Evolutionary conservation across 1,139 yeast genomes (phyloP), one percentile per base, ranked within the genome.

Genomic region (Pichia sp.): DNA sequence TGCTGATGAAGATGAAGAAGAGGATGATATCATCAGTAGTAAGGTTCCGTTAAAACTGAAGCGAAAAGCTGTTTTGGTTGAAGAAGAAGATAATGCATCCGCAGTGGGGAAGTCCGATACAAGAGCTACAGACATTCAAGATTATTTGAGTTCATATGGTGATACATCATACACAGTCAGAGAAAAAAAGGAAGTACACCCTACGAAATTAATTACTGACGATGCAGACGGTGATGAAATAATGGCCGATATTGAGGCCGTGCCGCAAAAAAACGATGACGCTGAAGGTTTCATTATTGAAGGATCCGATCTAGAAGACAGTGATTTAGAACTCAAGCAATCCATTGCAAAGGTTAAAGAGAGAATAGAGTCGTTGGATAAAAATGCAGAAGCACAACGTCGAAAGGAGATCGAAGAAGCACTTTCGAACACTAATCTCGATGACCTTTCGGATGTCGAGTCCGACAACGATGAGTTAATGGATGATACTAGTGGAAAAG

Each of bases 381-480:
- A 32, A 6, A 17, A 20, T 14, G 19, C 20, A 35, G 20, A 34
- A 2, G 20, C 11, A 3, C 22, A 4, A 20, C 40, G 44, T 11
- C 38, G 66, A 17, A 60, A 66, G 47, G 76, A 72, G 38, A 73
- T 75, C 36, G 67, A 67, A 40, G 67, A 63, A 28, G 73, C 75
- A 0, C 54, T 72, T 4, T 63, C 65, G 32, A 66, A 64, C 18
- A 60, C 66, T 3, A 28, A 35, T n/a, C 27, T 43, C 17, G 38
- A 39, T 27, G 44, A 40, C 11, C 3, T 32, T 17, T 15, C 32
- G 15, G 20, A n/a, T 15, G 12, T 14, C 11, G 30, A 19, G 4
- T 22, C 15, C 17, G 12, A 31, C 2, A n/a, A 21, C 21, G 34
- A 38, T 10, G 6, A 30, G 21, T 6, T 37, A 19, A 24, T 4